phyloP scores from a whole-genome alignment of 306 rosid genomes.

The Castanea mollissima region DNA sequence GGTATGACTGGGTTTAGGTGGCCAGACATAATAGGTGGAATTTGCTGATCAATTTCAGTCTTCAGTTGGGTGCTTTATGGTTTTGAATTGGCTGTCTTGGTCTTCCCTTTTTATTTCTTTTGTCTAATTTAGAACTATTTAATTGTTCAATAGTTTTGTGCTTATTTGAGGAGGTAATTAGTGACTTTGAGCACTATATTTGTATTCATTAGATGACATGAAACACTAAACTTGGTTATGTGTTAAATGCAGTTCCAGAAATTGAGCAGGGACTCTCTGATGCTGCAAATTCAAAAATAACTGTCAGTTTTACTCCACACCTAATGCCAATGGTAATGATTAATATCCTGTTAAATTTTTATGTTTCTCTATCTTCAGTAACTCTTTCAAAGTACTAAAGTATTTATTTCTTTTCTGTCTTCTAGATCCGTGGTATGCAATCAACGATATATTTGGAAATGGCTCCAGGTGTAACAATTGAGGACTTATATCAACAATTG shows the following conservation, averaged over 20 bases:
- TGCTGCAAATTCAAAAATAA: slow-evolving; percentile 74
- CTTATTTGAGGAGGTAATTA: not conserved
- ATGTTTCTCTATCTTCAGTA: slow-evolving; percentile 3
- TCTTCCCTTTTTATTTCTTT: not conserved
- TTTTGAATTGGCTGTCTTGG: not conserved
- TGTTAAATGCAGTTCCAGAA: slow-evolving; percentile 75
- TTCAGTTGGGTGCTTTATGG: not conserved
- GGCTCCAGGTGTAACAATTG: slow-evolving; percentile 69
- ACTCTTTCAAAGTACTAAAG: slow-evolving; percentile 8
- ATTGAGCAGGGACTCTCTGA: slow-evolving; percentile 87
- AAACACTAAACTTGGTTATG: slow-evolving; percentile 18
- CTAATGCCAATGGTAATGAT: slow-evolving; percentile 85
- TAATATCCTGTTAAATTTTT: not conserved
- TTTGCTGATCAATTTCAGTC: not conserved
- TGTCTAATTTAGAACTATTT: not conserved
- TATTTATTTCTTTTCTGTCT: slow-evolving; percentile 11
- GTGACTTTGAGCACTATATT: not conserved
- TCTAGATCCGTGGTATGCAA: slow-evolving; percentile 92
- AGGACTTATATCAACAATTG: slow-evolving; percentile 68
- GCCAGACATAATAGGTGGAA: not conserved
- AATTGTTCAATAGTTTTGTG: not conserved
- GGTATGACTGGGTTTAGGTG: not conserved
- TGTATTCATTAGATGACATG: not conserved
- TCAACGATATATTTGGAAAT: slow-evolving; percentile 90
- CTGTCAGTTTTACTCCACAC: slow-evolving; percentile 89